Evolutionary conservation across 2,329 filamentous ascomycete species (phyloP).

Genomic region (Beauveria sp.): DNA sequence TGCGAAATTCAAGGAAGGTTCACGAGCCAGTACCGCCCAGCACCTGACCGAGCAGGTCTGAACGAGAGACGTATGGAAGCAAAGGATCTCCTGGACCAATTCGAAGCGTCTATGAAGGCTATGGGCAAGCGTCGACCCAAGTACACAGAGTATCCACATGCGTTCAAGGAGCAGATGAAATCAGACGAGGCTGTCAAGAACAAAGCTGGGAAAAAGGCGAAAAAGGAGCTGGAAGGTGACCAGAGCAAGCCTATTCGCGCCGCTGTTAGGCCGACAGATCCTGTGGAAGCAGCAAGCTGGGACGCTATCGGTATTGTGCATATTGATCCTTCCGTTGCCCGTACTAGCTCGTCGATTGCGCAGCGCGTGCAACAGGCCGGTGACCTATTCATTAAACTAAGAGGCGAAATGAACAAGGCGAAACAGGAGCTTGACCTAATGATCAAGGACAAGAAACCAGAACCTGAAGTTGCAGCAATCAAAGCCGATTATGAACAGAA

Average conservation of each 20-base stretch:
- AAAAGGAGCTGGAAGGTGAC: conserved; percentile 33
- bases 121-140: conserved; percentile 37
- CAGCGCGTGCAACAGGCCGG: conserved; percentile 43
- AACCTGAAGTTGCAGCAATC: conserved; percentile 28
- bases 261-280: conserved; percentile 35
- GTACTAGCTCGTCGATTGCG: conserved; percentile 34
- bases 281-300: conserved; percentile 42
- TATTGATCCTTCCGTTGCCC: conserved; percentile 33
- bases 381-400: conserved; percentile 41
- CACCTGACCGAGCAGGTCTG: conserved; percentile 29
- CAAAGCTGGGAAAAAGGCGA: conserved; percentile 39
- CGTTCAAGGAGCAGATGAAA: conserved; percentile 39
- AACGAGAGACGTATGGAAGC: conserved; percentile 35
- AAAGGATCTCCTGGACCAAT: conserved; percentile 31
- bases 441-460: conserved; percentile 33
- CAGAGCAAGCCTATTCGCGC: conserved; percentile 37
- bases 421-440: conserved; percentile 38
- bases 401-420: conserved; percentile 38
- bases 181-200: conserved; percentile 38
- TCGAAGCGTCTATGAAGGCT: conserved; percentile 32
- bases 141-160: conserved; percentile 39
- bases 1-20: conserved; percentile 39
- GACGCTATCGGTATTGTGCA: conserved; percentile 44
- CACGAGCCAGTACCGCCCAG: conserved; percentile 33
- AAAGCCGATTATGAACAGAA: conserved; percentile 36